Conservation (phyloP, 345 rosid species). For the Salix purpurea region DNA sequence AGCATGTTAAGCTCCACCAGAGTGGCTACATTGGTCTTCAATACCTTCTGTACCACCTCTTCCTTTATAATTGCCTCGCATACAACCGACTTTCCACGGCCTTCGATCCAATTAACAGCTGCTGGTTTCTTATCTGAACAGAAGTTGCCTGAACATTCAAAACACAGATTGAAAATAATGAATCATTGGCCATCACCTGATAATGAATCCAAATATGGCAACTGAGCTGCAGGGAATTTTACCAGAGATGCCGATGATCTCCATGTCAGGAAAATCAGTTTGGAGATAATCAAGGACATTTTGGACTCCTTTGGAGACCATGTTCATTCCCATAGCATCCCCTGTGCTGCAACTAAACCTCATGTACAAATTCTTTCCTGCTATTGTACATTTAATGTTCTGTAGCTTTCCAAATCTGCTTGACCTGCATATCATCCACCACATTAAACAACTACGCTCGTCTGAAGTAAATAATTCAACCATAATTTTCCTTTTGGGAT, state of each 20-base stretch:
- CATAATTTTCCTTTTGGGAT: neutral
- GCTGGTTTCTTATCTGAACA: conserved; percentile 82
- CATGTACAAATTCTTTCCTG: conserved; percentile 73
- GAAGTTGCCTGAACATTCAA: conserved; percentile 56
- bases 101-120: conserved; percentile 43
- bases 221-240: neutral
- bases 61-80: conserved; percentile 73
- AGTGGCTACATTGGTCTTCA: conserved; percentile 69
- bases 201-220: neutral
- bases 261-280: conserved; percentile 82
- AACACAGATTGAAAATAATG: conserved; percentile 16
- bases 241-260: conserved; percentile 79
- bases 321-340: conserved; percentile 99
- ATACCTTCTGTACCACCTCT: conserved; percentile 67
- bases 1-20: conserved; percentile 80
- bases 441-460: neutral
- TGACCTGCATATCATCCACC: conserved; percentile 44
- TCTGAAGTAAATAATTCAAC: neutral
- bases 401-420: conserved; percentile 76
- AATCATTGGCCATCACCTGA: neutral
- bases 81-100: conserved; percentile 40
- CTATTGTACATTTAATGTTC: conserved; percentile 49
- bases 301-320: conserved; percentile 93
- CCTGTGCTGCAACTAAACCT: conserved; percentile 83
- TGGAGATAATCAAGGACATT: conserved; percentile 78